phyloP scores from a whole-genome alignment of 176 grass and related monocot species.

The Oryza australiensis region DNA sequence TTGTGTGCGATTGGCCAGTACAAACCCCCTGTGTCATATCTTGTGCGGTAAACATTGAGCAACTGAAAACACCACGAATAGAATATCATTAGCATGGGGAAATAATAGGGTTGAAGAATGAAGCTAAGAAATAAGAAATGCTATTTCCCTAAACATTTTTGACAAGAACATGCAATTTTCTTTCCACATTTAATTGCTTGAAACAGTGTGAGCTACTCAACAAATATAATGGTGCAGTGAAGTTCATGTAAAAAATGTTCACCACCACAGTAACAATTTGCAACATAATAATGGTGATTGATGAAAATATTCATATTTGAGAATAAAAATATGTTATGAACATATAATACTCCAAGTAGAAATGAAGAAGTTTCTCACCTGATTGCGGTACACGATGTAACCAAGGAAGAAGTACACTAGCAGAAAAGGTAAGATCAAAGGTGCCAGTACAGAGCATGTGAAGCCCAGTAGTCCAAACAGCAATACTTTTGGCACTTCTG shows the following conservation, averaged over 20 bases:
- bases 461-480: slow-evolving; percentile 83
- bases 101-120: background rate
- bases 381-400: slow-evolving; percentile 91
- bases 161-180: background rate
- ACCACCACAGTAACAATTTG: background rate
- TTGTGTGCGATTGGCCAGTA: slow-evolving; percentile 89
- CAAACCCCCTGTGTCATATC: slow-evolving; percentile 76
- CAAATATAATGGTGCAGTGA: background rate
- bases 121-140: background rate
- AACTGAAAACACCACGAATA: slow-evolving; percentile 51
- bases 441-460: slow-evolving; percentile 80
- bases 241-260: background rate
- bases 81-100: background rate
- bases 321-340: background rate
- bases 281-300: background rate
- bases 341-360: background rate
- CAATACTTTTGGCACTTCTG: slow-evolving; percentile 89
- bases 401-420: slow-evolving; percentile 94
- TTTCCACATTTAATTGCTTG: background rate
- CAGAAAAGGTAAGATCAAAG: slow-evolving; percentile 92
- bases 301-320: background rate
- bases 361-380: slow-evolving; percentile 48
- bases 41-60: slow-evolving; percentile 74
- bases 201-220: background rate
- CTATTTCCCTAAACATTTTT: background rate